Evolutionary conservation across 306 rosid species (phyloP).

Genomic region (Cucurbita pepo): DNA sequence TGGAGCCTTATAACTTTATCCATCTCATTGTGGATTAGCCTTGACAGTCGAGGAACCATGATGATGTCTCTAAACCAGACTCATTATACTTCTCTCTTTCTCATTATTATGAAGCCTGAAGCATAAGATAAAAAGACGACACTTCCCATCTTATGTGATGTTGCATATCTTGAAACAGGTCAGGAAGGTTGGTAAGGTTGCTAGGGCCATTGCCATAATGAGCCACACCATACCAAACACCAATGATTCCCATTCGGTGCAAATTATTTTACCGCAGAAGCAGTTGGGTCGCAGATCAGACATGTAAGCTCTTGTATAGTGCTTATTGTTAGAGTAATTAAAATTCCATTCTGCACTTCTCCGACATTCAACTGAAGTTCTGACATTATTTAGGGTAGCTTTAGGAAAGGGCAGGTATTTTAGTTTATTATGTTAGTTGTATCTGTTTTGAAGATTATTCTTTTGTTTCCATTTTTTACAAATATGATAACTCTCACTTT

Average conservation of each 20-base stretch:
- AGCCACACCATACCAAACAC: slow-evolving; percentile 91
- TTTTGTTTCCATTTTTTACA: not conserved
- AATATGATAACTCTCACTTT: not conserved
- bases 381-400: not conserved
- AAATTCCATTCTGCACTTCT: not conserved
- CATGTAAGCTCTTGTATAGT: slow-evolving; percentile 51
- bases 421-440: not conserved
- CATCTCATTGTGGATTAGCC: not conserved
- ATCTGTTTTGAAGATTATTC: not conserved
- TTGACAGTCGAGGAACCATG: not conserved
- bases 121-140: not conserved
- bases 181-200: slow-evolving; percentile 90
- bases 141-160: not conserved
- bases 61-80: not conserved
- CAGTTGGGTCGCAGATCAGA: slow-evolving; percentile 95
- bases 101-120: not conserved
- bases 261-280: slow-evolving; percentile 91
- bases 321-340: not conserved
- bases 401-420: not conserved
- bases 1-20: not conserved
- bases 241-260: slow-evolving; percentile 71
- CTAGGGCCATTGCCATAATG: slow-evolving; percentile 95
- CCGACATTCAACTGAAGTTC: not conserved
- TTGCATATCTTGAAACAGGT: slow-evolving; percentile 40
- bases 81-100: not conserved